Evolutionary conservation across 768 basidiomycete genomes (phyloP).

Genomic region (Trametes cubensis): DNA sequence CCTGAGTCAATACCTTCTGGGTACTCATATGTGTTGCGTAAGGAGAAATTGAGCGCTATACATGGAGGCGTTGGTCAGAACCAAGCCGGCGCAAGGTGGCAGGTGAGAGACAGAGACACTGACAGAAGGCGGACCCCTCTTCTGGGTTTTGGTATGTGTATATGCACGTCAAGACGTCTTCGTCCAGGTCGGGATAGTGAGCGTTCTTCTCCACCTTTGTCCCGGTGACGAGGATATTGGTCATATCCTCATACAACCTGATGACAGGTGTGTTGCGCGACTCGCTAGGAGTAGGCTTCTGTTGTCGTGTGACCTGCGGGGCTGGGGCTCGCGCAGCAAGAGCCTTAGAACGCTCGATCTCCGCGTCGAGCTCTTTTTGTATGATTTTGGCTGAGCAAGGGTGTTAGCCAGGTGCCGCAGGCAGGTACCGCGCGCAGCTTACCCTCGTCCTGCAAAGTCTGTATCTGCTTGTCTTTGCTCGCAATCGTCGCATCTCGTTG

Average conservation of each 20-base stretch:
- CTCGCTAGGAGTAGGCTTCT: slow-evolving; percentile 46
- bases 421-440: slow-evolving; percentile 7
- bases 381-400: slow-evolving; percentile 50
- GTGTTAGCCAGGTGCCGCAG: too few species aligned
- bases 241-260: slow-evolving; percentile 83
- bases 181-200: slow-evolving; percentile 51
- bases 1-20: slow-evolving; percentile 2
- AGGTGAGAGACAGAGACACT: neutral
- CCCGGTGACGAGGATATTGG: slow-evolving; percentile 71
- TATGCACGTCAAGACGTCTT: slow-evolving; percentile 66
- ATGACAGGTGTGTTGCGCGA: slow-evolving; percentile 64
- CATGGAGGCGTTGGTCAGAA: neutral
- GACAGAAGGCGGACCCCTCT: slow-evolving; percentile 16
- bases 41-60: slow-evolving; percentile 60
- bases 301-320: slow-evolving; percentile 40
- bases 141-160: slow-evolving; percentile 47
- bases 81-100: too few species aligned
- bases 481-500: slow-evolving; percentile 45
- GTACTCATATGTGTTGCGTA: slow-evolving; percentile 19
- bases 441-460: slow-evolving; percentile 50
- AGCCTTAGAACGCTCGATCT: slow-evolving; percentile 53
- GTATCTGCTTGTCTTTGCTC: slow-evolving; percentile 50
- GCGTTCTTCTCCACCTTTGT: slow-evolving; percentile 52
- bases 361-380: slow-evolving; percentile 58
- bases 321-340: slow-evolving; percentile 47